Evolutionary conservation across 2,329 filamentous ascomycete species (phyloP).

Genomic region (Colletotrichum lentis): DNA sequence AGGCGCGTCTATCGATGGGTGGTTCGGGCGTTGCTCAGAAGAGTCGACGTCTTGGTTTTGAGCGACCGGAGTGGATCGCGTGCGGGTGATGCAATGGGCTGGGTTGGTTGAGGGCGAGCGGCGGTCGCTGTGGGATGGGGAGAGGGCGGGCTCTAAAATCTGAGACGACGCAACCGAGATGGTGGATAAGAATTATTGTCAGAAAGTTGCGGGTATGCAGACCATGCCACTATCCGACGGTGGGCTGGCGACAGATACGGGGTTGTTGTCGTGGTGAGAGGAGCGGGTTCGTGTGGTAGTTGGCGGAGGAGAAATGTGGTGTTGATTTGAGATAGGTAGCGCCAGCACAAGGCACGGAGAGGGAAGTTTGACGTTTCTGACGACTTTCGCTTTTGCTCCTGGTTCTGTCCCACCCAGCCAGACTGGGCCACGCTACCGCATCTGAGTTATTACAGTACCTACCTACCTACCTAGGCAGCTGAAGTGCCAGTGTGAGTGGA

Average conservation of each 20-base stretch:
- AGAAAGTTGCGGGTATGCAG: constrained; percentile 29
- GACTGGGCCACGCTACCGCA: constrained; percentile 10
- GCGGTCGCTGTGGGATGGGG: constrained; percentile 37
- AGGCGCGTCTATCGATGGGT: constrained; percentile 44
- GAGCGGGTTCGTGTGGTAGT: constrained; percentile 10
- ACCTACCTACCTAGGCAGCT: neutral
- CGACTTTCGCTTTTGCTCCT: constrained; percentile 32
- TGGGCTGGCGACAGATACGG: constrained; percentile 25
- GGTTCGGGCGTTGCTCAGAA: constrained; percentile 25
- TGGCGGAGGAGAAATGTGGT: constrained; percentile 33
- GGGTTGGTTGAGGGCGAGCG: constrained; percentile 35
- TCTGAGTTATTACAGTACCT: constrained; percentile 1
- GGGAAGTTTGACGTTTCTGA: constrained; percentile 37
- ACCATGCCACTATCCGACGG: constrained; percentile 36
- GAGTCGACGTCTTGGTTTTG: constrained; percentile 32
- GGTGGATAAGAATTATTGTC: constrained; percentile 30
- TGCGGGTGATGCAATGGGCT: constrained; percentile 45
- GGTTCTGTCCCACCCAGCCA: constrained; percentile 5
- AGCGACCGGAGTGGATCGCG: constrained; percentile 43
- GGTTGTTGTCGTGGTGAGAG: constrained; percentile 29
- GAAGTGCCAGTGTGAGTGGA: constrained; percentile 15
- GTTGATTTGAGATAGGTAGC: constrained; percentile 32
- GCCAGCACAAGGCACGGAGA: constrained; percentile 32
- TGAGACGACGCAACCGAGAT: constrained; percentile 37
- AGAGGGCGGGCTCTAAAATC: constrained; percentile 37